These are phyloP conservation scores for Plasmodium relictum DNA, from an alignment of 169 alveolate genomes.

Conservation along the genomic window DNA sequence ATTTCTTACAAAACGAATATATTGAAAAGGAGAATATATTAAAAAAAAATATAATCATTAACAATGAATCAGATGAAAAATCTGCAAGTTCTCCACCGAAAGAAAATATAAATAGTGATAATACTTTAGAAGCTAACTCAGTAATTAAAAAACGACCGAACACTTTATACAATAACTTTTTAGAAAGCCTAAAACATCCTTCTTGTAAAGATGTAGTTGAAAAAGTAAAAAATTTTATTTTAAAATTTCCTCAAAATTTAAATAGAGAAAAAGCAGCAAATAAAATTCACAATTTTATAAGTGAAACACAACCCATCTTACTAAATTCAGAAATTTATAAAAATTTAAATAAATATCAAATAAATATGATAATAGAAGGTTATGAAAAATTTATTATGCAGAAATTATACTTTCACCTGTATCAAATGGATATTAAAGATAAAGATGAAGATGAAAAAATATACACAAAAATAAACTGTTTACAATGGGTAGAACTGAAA, in stretches of 20 bases:
- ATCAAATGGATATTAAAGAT: conserved; percentile 82
- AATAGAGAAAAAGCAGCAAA: conserved; percentile 84
- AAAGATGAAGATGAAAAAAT: conserved; percentile 82
- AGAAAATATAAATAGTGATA: background rate
- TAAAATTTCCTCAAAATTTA: conserved; percentile 76
- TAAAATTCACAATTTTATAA: conserved; percentile 79
- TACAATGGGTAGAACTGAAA: conserved; percentile 82
- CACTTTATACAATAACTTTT: conserved; percentile 85
- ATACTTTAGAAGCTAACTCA: conserved; percentile 9
- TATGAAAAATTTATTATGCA: conserved; percentile 77
- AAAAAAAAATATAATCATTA: background rate
- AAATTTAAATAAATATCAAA: conserved; percentile 77
- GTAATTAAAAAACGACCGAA: conserved; percentile 50
- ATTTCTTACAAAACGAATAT: background rate
- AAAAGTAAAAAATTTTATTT: conserved; percentile 78
- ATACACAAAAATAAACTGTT: conserved; percentile 80
- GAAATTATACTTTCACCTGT: conserved; percentile 78
- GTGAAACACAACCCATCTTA: conserved; percentile 54
- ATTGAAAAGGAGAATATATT: background rate
- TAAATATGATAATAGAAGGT: conserved; percentile 44
- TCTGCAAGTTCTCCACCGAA: background rate
- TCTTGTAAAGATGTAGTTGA: conserved; percentile 85
- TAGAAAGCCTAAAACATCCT: conserved; percentile 85
- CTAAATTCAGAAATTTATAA: conserved; percentile 68
- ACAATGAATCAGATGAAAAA: background rate